phyloP scores from a whole-genome alignment of 331 rosid species.

The Rosa hybrid region DNA sequence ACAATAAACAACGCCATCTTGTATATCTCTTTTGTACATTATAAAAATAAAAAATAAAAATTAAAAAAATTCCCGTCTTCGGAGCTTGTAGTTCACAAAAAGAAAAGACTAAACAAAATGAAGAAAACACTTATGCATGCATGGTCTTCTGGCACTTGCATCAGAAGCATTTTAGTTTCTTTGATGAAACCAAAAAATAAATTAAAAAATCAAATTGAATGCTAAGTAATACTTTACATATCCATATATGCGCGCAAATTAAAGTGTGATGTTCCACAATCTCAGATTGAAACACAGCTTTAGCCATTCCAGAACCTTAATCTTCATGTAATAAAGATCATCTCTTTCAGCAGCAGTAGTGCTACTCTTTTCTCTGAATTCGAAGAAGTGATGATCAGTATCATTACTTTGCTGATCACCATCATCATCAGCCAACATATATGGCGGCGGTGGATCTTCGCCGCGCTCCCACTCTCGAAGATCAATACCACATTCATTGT shows the following conservation, averaged over 20 bases:
- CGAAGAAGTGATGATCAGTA: background rate
- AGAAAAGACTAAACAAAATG: no score
- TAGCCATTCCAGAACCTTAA: conserved; percentile 4
- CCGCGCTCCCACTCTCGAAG: conserved; percentile 7
- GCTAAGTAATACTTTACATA: background rate
- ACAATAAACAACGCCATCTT: no score
- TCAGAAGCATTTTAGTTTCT: background rate
- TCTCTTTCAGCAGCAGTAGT: background rate
- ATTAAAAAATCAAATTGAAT: background rate
- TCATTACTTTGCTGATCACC: background rate
- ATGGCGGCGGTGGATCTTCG: background rate
- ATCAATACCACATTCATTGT: conserved; percentile 4
- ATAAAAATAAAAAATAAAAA: background rate
- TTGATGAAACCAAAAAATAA: background rate
- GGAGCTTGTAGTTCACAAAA: no score
- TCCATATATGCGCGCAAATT: background rate
- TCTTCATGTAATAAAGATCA: background rate
- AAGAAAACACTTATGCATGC: background rate
- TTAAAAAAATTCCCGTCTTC: no score
- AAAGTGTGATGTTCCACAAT: background rate
- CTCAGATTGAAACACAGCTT: background rate
- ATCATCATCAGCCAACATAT: conserved; percentile 16
- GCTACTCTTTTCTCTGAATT: background rate
- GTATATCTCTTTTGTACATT: background rate
- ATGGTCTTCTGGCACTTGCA: background rate